Base-by-base conservation (phyloP, 768 basidiomycete genomes). In the Pholiota microspora region DNA sequence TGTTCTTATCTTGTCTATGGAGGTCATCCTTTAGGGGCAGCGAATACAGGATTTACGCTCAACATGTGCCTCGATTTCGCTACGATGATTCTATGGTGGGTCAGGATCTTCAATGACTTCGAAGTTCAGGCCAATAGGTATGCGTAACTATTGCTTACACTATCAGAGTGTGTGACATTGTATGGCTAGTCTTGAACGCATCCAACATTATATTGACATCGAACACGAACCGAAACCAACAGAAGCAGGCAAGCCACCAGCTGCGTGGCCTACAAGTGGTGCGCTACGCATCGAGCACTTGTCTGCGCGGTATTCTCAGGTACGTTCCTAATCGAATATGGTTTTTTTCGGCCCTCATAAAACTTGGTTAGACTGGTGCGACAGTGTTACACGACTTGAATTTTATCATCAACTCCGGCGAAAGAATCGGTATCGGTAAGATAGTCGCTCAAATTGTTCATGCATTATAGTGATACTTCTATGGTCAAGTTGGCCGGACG, bases 181-280 rank as follows among this genome's bases (percentile, higher is more conserved):
- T n/a, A n/a, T n/a, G n/a, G n/a, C n/a, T 42, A 65, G 64, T 32
- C 25, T 67, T 27, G 92, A 94, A 62, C 86, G 92, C 52, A 84
- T 93, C 1, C 79, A 86, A 53, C 84, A 63, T 3, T 87, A 84
- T 63, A 63, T 85, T 16, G 62, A 71, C 23, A 83, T 85, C 54
- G 84, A 85, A 40, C 80, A 82, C 47, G 84, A 87, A 62, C 74
- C 75, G 2, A 66, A 70, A 50, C 55, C 73, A 0, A 71, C 70
- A 0, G 54, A 65, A 12, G 58, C 62, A 7, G 77, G 78, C 24
- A 67, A 67, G 16, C 84, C 84, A 1, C 82, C 84, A 0, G 83
- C 83, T 1, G 74, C 82, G 49, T 85, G 86, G 86, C 85, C 86
- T 0, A 70, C 81, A 4, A 80, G 78, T 13, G 85, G 85, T 8